Evolutionary conservation across 306 rosid genomes (phyloP), one percentile per base, ranked within the genome.

Genomic region (Abrus precatorius): DNA sequence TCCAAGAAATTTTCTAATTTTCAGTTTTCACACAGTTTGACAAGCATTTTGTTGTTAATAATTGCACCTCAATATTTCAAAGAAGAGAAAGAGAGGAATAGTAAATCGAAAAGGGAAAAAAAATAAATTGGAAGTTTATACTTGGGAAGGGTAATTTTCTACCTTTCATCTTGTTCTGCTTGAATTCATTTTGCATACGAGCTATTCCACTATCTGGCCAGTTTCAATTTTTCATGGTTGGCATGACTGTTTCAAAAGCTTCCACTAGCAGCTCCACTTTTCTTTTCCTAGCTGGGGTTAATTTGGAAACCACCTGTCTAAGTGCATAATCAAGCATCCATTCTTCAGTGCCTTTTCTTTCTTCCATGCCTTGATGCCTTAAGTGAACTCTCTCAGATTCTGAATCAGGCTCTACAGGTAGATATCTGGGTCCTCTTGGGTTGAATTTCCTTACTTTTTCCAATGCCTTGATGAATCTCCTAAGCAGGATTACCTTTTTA

Each of bases 301-400:
- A 86, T 67, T 86, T 85, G 67, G 97, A 80, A 59, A 93, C 98
- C 34, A 89, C 99, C 60, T 87, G 93, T 85, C 88, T 86, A 82
- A 96, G 89, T 45, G 99, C 99, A 71, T 88, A 80, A 83, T 96
- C 99, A 73, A 96, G 97, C 99, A 93, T 92, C 98, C 98, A 96
- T 82, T 96, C 99, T 87, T 90, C 97, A 3, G 97, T 81, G 20
- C 90, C 92, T 85, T 85, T 93, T 82, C 91, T 90, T 66, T 82
- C 97, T 33, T 76, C 96, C 82, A 75, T 74, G 77, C 73, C 90
- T 77, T 82, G 93, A 74, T 85, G 97, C 93, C 88, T 93, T 74
- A 96, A 65, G 52, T 72, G 40, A 78, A 92, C 97, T 1, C 86
- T 90, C 45, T 93, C 97, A 32, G 87, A 82, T 88, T 92, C 93